Percentiles rank a stretch among this genome's conserved stretches.
These are phyloP conservation scores for Apostasia ramifera DNA, from an alignment of 106 monocot species.

Conservation along the genomic window DNA sequence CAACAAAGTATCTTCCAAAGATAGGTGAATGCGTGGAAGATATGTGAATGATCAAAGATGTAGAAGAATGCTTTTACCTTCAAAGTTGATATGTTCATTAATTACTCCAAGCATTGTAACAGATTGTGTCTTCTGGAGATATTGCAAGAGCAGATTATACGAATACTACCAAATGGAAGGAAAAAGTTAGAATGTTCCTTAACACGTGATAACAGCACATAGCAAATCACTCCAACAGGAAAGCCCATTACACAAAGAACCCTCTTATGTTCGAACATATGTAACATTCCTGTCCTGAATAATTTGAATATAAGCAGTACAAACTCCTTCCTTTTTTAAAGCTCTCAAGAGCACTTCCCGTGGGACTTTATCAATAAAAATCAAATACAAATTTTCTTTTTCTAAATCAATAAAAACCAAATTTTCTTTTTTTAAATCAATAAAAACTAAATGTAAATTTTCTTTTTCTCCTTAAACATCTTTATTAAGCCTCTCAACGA, in stretches of 20 bases:
- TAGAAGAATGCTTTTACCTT: slow-evolving; percentile 39
- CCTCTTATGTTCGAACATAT: no score
- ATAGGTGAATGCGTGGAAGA: neutral
- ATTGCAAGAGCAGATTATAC: slow-evolving; percentile 78
- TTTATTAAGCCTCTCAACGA: no score
- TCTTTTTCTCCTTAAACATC: no score
- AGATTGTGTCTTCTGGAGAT: slow-evolving; percentile 81
- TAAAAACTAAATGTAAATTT: no score
- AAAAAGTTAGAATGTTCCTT: neutral
- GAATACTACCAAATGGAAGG: slow-evolving; percentile 62
- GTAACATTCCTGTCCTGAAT: no score
- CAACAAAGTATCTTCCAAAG: neutral
- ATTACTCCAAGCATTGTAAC: slow-evolving; percentile 88
- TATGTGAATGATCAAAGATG: neutral
- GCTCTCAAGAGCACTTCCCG: no score
- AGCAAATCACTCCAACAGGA: neutral
- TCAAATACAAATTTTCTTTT: no score
- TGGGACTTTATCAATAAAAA: no score
- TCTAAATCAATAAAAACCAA: no score
- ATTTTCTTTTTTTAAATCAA: no score
- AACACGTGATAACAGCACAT: neutral
- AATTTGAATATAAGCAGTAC: no score
- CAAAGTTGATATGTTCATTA: slow-evolving; percentile 95
- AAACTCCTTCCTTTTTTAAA: no score
- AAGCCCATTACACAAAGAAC: neutral